Base-by-base conservation (phyloP, 2,329 filamentous ascomycete genomes). In the Hypoxylon sp. region DNA sequence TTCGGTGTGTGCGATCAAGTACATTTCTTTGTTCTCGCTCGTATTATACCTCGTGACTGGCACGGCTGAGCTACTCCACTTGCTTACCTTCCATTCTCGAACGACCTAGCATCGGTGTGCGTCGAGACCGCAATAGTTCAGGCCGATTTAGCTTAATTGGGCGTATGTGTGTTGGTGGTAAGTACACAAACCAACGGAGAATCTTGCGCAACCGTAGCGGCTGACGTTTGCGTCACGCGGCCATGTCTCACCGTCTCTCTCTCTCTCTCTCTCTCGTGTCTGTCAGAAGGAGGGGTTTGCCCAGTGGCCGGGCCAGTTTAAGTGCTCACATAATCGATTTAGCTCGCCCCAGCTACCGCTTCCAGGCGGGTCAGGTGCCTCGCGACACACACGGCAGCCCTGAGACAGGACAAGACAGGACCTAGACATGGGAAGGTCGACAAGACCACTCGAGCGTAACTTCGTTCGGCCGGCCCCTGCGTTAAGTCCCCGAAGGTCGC, bases 161-260 rank as follows among this genome's bases (percentile, higher is more conserved):
- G 16, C n/a, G 7, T 11, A n/a, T n/a, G 14, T 7, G 16, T 40
- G 40, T 33, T 26, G 33, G 50, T 52, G 28, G 16, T 26, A 18
- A 40, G 16, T 26, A 18, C 30, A 3, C 28, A 40, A 18, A 7
- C 32, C 40, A 33, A 28, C 32, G 33, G 51, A 48, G 45, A 38
- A 26, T 56, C 38, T n/a, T 57, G 55, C 51, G 55, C 40, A 33
- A 48, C 58, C 4, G 55, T 61, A 48, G 51, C 64, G 52, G 64
- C 64, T 67, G 60, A 67, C 64, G 53, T 61, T 54, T 64, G 61
- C 64, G 61, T 67, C 55, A 55, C 55, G 18, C 61, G 38, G 59
- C 54, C 60, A 60, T 66, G 28, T 36, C 50, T 52, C 48, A 26
- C 28, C 32, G 32, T 26, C 33, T 18, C 33, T 26, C 40, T 16